Evolutionary conservation across 2,329 filamentous ascomycete genomes (phyloP).

Genomic region (Alternaria longipes): DNA sequence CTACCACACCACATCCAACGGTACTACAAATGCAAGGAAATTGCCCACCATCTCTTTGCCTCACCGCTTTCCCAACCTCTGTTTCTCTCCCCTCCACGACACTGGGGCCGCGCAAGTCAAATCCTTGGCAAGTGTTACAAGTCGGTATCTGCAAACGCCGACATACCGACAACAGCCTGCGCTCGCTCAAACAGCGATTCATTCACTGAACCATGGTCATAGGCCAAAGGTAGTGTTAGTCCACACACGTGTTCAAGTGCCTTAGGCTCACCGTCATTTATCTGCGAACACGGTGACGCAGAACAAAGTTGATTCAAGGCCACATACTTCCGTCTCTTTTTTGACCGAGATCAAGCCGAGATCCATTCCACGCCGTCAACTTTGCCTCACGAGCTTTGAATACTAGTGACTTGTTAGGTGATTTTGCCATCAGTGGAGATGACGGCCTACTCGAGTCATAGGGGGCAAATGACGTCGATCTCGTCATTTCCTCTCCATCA

Average conservation of each 20-base stretch:
- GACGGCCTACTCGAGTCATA: not conserved
- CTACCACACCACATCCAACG: not conserved
- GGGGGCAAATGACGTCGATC: not conserved
- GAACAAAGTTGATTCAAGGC: not conserved
- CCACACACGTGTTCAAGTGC: not conserved
- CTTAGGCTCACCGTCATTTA: not conserved
- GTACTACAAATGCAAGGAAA: not conserved
- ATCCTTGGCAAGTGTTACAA: slow-evolving; percentile 5
- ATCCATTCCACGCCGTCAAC: not conserved
- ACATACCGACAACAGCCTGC: slow-evolving; percentile 17
- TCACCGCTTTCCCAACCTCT: not conserved
- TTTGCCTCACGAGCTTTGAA: not conserved
- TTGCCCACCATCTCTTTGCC: slow-evolving; percentile 7
- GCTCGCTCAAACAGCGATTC: not conserved
- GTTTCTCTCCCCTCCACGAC: not conserved
- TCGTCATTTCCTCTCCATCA: not conserved
- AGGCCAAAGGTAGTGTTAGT: slow-evolving; percentile 1
- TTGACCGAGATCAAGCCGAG: not conserved
- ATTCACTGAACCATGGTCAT: not conserved
- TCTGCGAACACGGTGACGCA: not conserved
- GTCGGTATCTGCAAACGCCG: slow-evolving; percentile 19
- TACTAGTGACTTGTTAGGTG: not conserved
- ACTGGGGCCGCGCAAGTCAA: slow-evolving; percentile 1
- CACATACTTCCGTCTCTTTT: not conserved
- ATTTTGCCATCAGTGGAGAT: not conserved